Base-by-base conservation (phyloP, 345 rosid genomes). In the Jatropha curcas region DNA sequence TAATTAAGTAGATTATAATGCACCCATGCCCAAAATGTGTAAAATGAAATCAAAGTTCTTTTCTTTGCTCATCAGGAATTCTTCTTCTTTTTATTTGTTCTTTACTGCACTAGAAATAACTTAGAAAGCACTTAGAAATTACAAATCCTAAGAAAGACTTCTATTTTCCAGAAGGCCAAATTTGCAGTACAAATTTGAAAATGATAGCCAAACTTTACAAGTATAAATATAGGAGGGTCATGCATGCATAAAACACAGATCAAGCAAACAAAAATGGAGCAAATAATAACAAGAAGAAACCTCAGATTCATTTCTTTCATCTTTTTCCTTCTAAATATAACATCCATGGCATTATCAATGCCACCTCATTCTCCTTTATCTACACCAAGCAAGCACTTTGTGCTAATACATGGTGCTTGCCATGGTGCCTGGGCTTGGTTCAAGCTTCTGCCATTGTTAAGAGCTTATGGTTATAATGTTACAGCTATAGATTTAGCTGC, bases 381-480 rank as follows among this genome's bases (percentile, higher is more conserved):
- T 37, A 52, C 60, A 34, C 45, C 41, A 17, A 67, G 71, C 63
- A 72, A 66, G 11, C 87, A 79, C 61, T 79, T 79, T 48, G 85
- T 84, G 37, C 70, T 84, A 30, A 58, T 81, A 19, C 85, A 84
- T 68, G 85, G 87, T 16, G 30, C 84, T 1, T 59, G 82, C 70
- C 83, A 76, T 25, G 87, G 87, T 4, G 87, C 82, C 2, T 82
- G 85, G 83, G 77, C 80, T 1, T 84, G 85, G 87, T 84, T 46
- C 80, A 82, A 79, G 68, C 45, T 82, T 34, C 33, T 68, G 30
- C 37, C 75, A 0, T 11, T 84, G 27, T 53, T 84, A 16, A 75
- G 67, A 57, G 75, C 81, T 27, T 66, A 74, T 0, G 77, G 79
- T 33, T 74, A 77, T 55, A 70, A 14, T 24, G 79, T 79, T 46